Evolutionary conservation across 2,329 filamentous ascomycete species (phyloP).

Genomic region (Apiospora hydei): DNA sequence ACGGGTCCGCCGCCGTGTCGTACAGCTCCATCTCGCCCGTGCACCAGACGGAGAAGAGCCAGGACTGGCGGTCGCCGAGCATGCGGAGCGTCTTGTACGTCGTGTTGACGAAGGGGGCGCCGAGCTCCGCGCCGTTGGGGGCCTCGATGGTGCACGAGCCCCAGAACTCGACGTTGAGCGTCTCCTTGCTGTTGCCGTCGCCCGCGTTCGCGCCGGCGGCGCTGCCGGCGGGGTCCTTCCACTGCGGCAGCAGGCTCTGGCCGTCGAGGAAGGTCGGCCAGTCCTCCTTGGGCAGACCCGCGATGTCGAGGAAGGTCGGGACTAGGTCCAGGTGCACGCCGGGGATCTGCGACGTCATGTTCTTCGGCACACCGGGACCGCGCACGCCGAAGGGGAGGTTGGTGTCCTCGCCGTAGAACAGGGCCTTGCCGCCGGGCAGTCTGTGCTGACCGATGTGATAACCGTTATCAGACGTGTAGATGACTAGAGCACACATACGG

Average conservation of each 20-base stretch:
- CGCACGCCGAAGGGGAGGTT: slow-evolving; percentile 54
- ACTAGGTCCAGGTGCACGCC: slow-evolving; percentile 55
- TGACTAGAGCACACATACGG: slow-evolving; percentile 31
- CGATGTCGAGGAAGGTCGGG: slow-evolving; percentile 49
- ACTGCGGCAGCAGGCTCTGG: slow-evolving; percentile 42
- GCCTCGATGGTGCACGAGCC: slow-evolving; percentile 32
- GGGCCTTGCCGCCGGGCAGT: slow-evolving; percentile 53
- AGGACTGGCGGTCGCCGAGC: slow-evolving; percentile 49
- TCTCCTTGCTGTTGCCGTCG: slow-evolving; percentile 43
- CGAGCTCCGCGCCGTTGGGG: background rate
- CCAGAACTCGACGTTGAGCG: slow-evolving; percentile 54
- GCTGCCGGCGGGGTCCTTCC: slow-evolving; percentile 43
- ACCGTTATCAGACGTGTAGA: slow-evolving; percentile 57
- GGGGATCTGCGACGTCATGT: slow-evolving; percentile 43
- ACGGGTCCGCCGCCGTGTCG: slow-evolving; percentile 47
- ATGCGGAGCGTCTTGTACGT: slow-evolving; percentile 56
- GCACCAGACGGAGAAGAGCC: slow-evolving; percentile 64
- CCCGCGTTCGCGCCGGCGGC: slow-evolving; percentile 10
- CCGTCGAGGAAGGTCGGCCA: slow-evolving; percentile 31
- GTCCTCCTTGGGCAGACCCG: slow-evolving; percentile 27
- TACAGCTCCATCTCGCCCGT: slow-evolving; percentile 62
- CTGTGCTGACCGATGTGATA: slow-evolving; percentile 57
- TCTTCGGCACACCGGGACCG: slow-evolving; percentile 50
- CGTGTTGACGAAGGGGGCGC: slow-evolving; percentile 37
- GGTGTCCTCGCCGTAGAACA: slow-evolving; percentile 55